phyloP scores from a whole-genome alignment of 169 alveolate species.

The Eimeria necatrix region DNA sequence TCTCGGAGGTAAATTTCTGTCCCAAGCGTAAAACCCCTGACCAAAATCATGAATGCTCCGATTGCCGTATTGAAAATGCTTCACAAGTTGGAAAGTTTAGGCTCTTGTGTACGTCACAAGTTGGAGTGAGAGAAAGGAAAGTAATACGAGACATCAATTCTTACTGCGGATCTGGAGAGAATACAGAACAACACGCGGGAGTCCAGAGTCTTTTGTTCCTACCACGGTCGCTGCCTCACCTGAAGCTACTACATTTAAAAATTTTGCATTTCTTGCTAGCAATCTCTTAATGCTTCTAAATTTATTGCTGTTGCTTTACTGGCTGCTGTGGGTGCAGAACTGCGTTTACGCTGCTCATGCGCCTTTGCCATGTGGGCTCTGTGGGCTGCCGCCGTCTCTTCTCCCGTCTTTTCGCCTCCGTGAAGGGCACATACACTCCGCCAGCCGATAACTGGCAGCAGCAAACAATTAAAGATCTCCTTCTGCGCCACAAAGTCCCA shows the following conservation, averaged over 20 bases:
- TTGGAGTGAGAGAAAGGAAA: no score
- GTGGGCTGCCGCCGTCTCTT: conserved; percentile 10
- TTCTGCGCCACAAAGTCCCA: neutral
- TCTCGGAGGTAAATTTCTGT: neutral
- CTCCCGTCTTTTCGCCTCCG: conserved; percentile 3
- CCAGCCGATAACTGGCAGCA: neutral
- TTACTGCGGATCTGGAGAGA: neutral
- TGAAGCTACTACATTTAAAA: neutral
- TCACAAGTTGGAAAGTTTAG: no score
- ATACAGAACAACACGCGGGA: neutral
- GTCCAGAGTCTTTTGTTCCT: neutral
- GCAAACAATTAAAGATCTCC: neutral
- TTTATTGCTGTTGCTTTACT: neutral
- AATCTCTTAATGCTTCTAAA: neutral
- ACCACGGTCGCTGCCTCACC: neutral
- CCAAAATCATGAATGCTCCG: neutral
- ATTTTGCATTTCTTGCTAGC: no score
- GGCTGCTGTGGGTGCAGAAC: conserved; percentile 46
- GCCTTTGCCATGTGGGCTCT: conserved; percentile 42
- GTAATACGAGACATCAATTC: neutral
- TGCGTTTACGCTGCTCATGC: conserved; percentile 41
- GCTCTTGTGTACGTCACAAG: no score
- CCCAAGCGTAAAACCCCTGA: neutral
- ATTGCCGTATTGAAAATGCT: neutral
- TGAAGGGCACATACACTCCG: conserved; percentile 5